Conservation (phyloP, 1,284 basidiomycete genomes). For the Sanghuangporus baumii region DNA sequence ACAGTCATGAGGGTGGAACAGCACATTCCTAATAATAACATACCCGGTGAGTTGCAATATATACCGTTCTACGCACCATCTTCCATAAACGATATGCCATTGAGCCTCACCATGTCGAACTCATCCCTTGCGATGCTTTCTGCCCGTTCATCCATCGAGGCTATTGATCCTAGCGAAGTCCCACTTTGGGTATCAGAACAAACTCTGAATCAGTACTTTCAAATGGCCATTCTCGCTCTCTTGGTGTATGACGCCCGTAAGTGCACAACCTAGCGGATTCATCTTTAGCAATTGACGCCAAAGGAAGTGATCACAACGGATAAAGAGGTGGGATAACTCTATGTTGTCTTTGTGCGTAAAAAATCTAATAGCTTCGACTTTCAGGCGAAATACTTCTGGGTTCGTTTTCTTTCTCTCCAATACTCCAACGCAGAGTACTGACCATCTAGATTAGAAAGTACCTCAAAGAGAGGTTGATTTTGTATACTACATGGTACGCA, state of each 20-base stretch:
- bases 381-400: not conserved
- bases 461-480: not conserved
- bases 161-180: not conserved
- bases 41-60: too few relatives aligned
- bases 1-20: too few relatives aligned
- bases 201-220: not conserved
- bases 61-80: not conserved
- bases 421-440: not conserved
- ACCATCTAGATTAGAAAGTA: not conserved
- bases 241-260: not conserved
- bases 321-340: not conserved
- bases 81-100: not conserved
- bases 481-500: not conserved
- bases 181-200: not conserved
- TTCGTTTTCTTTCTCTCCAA: not conserved
- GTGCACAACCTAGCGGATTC: not conserved
- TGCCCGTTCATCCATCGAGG: not conserved
- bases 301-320: not conserved
- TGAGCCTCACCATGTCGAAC: not conserved
- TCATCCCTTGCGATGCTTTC: conserved; percentile 31
- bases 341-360: not conserved
- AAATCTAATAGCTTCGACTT: not conserved
- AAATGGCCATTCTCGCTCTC: not conserved
- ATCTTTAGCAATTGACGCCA: too few relatives aligned
- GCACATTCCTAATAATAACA: too few relatives aligned